Base-by-base conservation (phyloP, 768 basidiomycete genomes). In the Butyriboletus loyo region DNA sequence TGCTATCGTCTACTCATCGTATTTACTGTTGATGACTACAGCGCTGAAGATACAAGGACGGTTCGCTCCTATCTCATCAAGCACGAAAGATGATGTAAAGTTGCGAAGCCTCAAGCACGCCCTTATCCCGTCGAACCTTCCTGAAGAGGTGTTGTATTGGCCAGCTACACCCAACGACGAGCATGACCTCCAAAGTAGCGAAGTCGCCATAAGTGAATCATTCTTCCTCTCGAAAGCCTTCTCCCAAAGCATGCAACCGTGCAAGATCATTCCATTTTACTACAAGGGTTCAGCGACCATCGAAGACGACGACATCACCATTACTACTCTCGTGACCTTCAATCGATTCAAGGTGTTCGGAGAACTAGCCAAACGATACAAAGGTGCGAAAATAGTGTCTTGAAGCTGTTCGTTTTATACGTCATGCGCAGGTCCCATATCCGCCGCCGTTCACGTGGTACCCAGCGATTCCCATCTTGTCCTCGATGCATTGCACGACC, bases 301-400 rank as follows among this genome's bases (percentile, higher is more conserved):
- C 55, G 76, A 82, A 43, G 60, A 69, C 28, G 78, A 86, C 34
- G 90, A 92, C 55, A 83, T 94, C 46, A 93, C 92, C 2, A 83
- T 94, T 50, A 89, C 92, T 1, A 94, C 92, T 0, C 77, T 92
- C 30, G 85, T 93, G 32, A 93, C 92, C 3, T 82, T 80, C 62
- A 86, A 88, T 59, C 78, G 92, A 17, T 86, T 91, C 67, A 74
- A 82, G 40, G 86, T 86, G 28, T 83, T 93, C 59, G 75, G 77
- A 19, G 78, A 82, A 43, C 74, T 93, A n/a, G 86, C 85, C 7
- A 79, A 84, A 64, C 81, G 77, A n/a, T 92, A 93, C 66, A 76
- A 80, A 75, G 91, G 90, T 87, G 54, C 40, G 74, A 54, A 15
- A 30, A 34, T 30, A 39, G 30, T 42, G 50, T 40, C 41, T 40